Evolutionary conservation across 1,139 yeast species (phyloP).

Genomic region (Saccharomyces hybrid): DNA sequence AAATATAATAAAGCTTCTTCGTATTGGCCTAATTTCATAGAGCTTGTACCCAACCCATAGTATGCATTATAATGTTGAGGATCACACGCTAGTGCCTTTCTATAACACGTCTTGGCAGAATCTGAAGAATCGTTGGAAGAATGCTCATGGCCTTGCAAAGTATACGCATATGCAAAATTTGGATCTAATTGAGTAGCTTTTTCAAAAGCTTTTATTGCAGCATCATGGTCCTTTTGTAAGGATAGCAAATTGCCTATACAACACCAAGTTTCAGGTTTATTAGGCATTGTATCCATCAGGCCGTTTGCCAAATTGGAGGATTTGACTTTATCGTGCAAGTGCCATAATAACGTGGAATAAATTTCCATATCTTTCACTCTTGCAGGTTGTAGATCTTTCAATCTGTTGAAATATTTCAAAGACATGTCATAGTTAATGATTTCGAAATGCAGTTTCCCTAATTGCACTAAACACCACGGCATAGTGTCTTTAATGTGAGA

Average conservation of each 20-base stretch:
- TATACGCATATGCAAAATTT: conserved; percentile 80
- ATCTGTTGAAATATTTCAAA: conserved; percentile 50
- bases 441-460: conserved; percentile 81
- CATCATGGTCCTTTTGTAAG: conserved; percentile 75
- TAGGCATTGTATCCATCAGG: conserved; percentile 55
- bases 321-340: conserved; percentile 73
- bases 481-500: conserved; percentile 49
- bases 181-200: conserved; percentile 67
- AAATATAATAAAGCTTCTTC: conserved; percentile 81
- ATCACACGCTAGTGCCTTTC: conserved; percentile 70
- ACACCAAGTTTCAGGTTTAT: conserved; percentile 84
- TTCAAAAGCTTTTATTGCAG: conserved; percentile 80
- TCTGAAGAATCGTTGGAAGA: conserved; percentile 86
- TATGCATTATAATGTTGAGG: conserved; percentile 87
- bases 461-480: conserved; percentile 78
- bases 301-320: conserved; percentile 78
- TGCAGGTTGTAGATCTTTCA: conserved; percentile 69
- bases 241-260: conserved; percentile 85
- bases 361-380: conserved; percentile 84
- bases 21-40: conserved; percentile 76
- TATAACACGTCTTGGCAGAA: conserved; percentile 76
- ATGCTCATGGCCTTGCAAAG: conserved; percentile 89
- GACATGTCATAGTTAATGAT: conserved; percentile 79
- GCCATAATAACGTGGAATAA: conserved; percentile 89
- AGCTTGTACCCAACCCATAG: conserved; percentile 94